Evolutionary conservation across 805 yeast genomes (phyloP).

Genomic region (Kodamaea lidongshanica): DNA sequence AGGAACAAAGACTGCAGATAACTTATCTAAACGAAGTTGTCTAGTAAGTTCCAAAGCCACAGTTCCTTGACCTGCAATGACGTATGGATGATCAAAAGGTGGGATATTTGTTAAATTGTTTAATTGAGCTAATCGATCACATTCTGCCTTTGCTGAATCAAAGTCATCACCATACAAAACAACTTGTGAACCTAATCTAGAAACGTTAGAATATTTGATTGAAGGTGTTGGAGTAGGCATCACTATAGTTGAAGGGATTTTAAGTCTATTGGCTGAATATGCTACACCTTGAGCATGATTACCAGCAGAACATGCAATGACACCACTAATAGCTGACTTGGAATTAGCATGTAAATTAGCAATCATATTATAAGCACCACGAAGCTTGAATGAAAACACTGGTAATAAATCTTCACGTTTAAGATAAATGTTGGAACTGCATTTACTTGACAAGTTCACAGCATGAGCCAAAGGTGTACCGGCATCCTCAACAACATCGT

Average conservation of each 20-base stretch:
- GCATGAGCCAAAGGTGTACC: slow-evolving; percentile 85
- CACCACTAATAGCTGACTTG: slow-evolving; percentile 68
- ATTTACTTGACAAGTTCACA: slow-evolving; percentile 61
- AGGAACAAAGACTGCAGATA: slow-evolving; percentile 84
- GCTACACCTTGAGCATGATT: slow-evolving; percentile 99
- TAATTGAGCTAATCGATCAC: slow-evolving; percentile 61
- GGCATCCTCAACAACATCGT: slow-evolving; percentile 73
- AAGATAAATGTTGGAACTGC: slow-evolving; percentile 69
- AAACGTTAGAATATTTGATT: slow-evolving; percentile 86
- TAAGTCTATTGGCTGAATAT: slow-evolving; percentile 74
- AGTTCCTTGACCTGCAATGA: slow-evolving; percentile 98
- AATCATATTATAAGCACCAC: slow-evolving; percentile 98
- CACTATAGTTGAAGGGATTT: slow-evolving; percentile 91
- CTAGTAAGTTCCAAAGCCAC: slow-evolving; percentile 88
- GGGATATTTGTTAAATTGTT: slow-evolving; percentile 85
- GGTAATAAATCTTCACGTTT: slow-evolving; percentile 93
- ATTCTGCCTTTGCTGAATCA: slow-evolving; percentile 90
- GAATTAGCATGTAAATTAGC: slow-evolving; percentile 65
- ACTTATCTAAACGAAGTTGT: slow-evolving; percentile 70
- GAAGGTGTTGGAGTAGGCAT: slow-evolving; percentile 98
- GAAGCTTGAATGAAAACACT: slow-evolving; percentile 89
- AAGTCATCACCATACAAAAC: slow-evolving; percentile 91
- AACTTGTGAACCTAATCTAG: slow-evolving; percentile 89
- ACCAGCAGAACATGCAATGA: slow-evolving; percentile 97
- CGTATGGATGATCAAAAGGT: slow-evolving; percentile 98